Percentiles rank a stretch among this genome's conserved stretches.
phyloP scores from a whole-genome alignment of 176 grass and related monocot species.

The Triticum monococcum region DNA sequence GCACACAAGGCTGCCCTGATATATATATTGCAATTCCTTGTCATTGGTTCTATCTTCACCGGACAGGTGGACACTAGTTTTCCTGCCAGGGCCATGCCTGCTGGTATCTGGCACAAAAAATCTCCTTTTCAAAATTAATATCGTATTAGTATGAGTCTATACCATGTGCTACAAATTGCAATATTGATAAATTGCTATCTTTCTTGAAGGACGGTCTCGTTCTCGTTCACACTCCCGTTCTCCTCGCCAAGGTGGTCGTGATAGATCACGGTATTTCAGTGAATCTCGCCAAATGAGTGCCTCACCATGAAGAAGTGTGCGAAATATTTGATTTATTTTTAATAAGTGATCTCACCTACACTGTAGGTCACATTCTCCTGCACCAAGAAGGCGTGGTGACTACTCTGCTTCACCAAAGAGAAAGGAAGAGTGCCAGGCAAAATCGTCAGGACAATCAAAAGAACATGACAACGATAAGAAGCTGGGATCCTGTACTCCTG shows the following conservation, averaged over 20 bases:
- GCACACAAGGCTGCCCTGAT: not conserved
- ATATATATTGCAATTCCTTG: not conserved
- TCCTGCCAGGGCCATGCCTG: not conserved
- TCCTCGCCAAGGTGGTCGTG: constrained; percentile 46
- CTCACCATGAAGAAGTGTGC: not conserved
- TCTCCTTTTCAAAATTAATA: not conserved
- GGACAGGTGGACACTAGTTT: not conserved
- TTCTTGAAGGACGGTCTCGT: constrained; percentile 47
- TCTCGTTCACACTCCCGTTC: constrained; percentile 62
- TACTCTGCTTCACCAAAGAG: constrained; percentile 60
- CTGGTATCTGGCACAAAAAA: constrained; percentile 2
- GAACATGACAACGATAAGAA: constrained; percentile 34
- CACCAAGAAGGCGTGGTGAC: constrained; percentile 47
- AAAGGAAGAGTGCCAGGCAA: constrained; percentile 37
- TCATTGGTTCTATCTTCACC: not conserved
- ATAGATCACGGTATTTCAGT: constrained; percentile 53
- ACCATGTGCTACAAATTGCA: not conserved
- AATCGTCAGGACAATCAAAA: constrained; percentile 42
- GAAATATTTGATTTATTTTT: not conserved
- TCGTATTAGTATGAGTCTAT: not conserved
- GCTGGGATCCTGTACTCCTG: constrained; percentile 40
- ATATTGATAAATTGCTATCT: constrained; percentile 14
- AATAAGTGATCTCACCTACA: not conserved
- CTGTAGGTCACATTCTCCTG: constrained; percentile 74
- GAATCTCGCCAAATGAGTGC: not conserved